Evolutionary conservation across 176 grass and related monocot genomes (phyloP).

Genomic region (Avena atlantica): DNA sequence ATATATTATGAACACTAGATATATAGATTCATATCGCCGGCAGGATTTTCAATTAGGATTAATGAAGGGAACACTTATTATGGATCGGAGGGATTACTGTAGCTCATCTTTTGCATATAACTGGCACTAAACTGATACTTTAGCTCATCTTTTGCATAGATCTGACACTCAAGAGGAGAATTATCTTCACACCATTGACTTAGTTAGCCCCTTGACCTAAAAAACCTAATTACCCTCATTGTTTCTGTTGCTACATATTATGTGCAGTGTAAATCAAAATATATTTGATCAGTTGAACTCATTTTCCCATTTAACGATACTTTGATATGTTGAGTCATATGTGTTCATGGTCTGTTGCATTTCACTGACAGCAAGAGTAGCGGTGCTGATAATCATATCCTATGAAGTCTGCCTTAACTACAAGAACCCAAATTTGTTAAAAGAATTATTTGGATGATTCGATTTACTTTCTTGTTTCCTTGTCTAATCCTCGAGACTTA

Average conservation of each 20-base stretch:
- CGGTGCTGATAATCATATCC: neutral
- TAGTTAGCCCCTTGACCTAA: constrained; percentile 1
- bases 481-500: neutral
- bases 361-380: neutral
- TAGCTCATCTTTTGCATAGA: neutral
- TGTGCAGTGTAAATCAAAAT: constrained; percentile 7
- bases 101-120: constrained; percentile 5
- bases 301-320: neutral
- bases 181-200: neutral
- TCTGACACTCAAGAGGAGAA: neutral
- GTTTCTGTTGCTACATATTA: neutral
- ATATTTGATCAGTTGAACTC: neutral
- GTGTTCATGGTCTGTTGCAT: constrained; percentile 10
- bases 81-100: no score
- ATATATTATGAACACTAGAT: neutral
- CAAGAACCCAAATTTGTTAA: neutral
- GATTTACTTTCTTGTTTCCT: neutral
- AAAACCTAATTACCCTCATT: neutral
- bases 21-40: neutral
- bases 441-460: neutral
- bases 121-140: neutral
- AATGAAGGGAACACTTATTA: neutral
- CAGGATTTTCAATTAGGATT: neutral
- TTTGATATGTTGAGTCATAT: neutral
- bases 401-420: neutral